Evolutionary conservation across 805 yeast genomes (phyloP).

Genomic region (Monosporozyma siamensis): DNA sequence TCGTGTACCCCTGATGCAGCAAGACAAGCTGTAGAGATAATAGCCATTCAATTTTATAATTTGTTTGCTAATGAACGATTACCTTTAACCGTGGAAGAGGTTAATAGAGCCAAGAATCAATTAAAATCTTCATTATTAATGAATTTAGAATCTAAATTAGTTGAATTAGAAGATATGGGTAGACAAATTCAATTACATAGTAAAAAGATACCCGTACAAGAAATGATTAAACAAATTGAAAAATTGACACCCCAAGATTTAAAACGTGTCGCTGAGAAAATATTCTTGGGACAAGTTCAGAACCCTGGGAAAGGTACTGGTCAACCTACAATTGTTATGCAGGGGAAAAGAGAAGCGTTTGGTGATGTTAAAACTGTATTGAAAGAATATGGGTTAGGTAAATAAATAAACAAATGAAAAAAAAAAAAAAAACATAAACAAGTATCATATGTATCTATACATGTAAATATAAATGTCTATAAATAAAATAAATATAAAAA

Average conservation of each 20-base stretch:
- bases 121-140: constrained; percentile 76
- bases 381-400: constrained; percentile 66
- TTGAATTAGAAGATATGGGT: constrained; percentile 92
- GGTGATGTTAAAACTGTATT: constrained; percentile 72
- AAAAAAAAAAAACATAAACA: background rate
- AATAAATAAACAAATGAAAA: constrained; percentile 5
- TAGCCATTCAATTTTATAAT: constrained; percentile 52
- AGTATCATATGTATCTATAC: no score
- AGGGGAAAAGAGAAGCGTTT: constrained; percentile 76
- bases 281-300: constrained; percentile 56
- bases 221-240: constrained; percentile 75
- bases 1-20: constrained; percentile 84
- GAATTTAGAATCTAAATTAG: constrained; percentile 88
- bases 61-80: constrained; percentile 47
- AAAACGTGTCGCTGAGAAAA: constrained; percentile 59
- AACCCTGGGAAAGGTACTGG: constrained; percentile 44
- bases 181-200: constrained; percentile 87
- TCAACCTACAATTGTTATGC: constrained; percentile 78
- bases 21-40: constrained; percentile 68
- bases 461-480: background rate
- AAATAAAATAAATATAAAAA: no score
- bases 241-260: constrained; percentile 58
- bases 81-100: constrained; percentile 61
- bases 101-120: constrained; percentile 85
- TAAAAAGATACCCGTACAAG: constrained; percentile 59